These are phyloP conservation scores for Rhipidocladum racemiflorum DNA, from an alignment of 176 grass and related monocot species.

Conservation along the genomic window DNA sequence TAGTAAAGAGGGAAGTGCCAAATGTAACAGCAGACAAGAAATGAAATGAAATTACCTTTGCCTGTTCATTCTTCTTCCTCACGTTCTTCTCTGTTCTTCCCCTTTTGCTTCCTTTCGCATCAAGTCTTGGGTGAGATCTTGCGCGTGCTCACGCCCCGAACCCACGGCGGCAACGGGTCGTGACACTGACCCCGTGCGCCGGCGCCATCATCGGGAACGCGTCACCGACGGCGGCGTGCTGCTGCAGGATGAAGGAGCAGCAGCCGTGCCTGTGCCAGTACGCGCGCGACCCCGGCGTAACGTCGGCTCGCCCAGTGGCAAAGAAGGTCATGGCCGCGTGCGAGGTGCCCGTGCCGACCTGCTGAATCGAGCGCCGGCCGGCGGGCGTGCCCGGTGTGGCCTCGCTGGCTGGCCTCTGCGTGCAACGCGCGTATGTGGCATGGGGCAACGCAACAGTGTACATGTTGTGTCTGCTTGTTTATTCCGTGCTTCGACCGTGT, in stretches of 20 bases:
- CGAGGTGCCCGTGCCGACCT: constrained; percentile 41
- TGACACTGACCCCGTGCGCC: constrained; percentile 62
- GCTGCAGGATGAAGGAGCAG: constrained; percentile 60
- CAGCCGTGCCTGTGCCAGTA: constrained; percentile 79
- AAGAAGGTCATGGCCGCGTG: constrained; percentile 44
- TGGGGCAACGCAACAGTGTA: background rate
- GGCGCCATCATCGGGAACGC: constrained; percentile 47
- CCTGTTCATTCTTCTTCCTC: no score
- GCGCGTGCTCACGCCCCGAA: no score
- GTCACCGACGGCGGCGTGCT: constrained; percentile 47
- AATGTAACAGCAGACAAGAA: no score
- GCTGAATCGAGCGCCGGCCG: background rate
- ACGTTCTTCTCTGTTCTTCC: no score
- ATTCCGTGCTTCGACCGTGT: background rate
- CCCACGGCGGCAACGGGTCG: no score
- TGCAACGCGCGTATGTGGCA: background rate
- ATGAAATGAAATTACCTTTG: no score
- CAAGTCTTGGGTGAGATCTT: no score
- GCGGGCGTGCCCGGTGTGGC: background rate
- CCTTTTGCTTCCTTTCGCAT: no score
- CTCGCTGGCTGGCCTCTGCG: background rate
- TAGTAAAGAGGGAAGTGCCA: no score
- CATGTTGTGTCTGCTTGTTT: background rate
- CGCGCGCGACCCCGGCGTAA: constrained; percentile 59
- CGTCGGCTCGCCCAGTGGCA: constrained; percentile 53